A percentile compares a stretch with the other conserved stretches of the same genome.
These are phyloP conservation scores for Viola odorata DNA, from an alignment of 345 rosid genomes.

Conservation along the genomic window DNA sequence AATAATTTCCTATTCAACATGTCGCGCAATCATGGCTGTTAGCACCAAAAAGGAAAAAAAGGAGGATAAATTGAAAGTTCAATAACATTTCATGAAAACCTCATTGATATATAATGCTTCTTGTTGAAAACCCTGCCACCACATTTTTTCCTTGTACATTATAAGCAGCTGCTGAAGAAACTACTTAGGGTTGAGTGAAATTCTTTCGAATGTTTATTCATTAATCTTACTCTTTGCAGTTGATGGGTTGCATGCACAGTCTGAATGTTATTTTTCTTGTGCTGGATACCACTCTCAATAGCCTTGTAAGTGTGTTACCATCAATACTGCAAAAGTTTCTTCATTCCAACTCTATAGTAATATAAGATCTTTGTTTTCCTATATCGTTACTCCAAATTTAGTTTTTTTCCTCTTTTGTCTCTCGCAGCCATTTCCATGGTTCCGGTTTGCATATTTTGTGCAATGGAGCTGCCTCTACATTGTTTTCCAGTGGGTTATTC, in stretches of 20 bases:
- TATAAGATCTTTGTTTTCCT: too few relatives aligned
- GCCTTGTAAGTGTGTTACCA: constrained; percentile 48
- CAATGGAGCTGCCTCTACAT: constrained; percentile 74
- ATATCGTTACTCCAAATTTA: too few relatives aligned
- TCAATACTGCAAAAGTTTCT: background rate
- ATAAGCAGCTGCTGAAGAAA: too few relatives aligned
- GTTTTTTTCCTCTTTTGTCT: background rate
- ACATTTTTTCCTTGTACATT: too few relatives aligned
- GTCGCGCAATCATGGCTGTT: too few relatives aligned
- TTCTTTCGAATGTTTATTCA: background rate
- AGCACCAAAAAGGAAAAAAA: too few relatives aligned
- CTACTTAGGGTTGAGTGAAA: too few relatives aligned
- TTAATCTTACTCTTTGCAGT: constrained; percentile 28
- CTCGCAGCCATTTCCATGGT: constrained; percentile 63
- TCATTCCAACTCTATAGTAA: background rate
- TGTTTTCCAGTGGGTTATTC: constrained; percentile 80
- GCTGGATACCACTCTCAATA: constrained; percentile 59
- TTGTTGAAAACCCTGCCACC: too few relatives aligned
- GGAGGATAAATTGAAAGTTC: too few relatives aligned
- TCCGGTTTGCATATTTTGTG: constrained; percentile 70
- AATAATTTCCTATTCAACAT: too few relatives aligned
- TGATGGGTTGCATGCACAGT: constrained; percentile 83
- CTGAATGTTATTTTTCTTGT: constrained; percentile 56
- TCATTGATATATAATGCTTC: too few relatives aligned
- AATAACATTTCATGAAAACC: too few relatives aligned